Percentiles rank a stretch among this genome's conserved stretches.
Evolutionary conservation across 1,284 basidiomycete genomes (phyloP).

Genomic region (Stereum hirsutum): DNA sequence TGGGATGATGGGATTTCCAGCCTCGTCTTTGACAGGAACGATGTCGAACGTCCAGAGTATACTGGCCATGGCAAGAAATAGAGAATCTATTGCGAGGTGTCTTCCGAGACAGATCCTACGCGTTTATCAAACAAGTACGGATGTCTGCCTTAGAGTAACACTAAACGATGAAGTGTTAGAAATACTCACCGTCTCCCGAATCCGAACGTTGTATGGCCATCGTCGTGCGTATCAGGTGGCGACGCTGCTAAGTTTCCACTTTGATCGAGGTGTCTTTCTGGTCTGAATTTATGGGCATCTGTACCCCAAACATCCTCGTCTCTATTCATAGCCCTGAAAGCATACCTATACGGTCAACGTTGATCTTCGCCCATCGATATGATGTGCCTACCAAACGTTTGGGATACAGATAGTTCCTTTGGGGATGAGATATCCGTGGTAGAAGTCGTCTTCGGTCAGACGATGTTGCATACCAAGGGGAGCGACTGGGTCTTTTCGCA

Average conservation of each 20-base stretch:
- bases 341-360: too few relatives aligned
- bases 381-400: too few relatives aligned
- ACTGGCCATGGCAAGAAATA: constrained; percentile 9
- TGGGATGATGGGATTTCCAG: constrained; percentile 5
- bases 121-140: not conserved
- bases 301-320: constrained; percentile 8
- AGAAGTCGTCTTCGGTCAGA: constrained; percentile 13
- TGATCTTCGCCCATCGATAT: too few relatives aligned
- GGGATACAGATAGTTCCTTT: constrained; percentile 13
- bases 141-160: not conserved
- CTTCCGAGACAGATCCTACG: constrained; percentile 7
- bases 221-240: constrained; percentile 9
- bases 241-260: constrained; percentile 1
- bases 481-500: constrained; percentile 11
- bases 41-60: constrained; percentile 8
- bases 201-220: constrained; percentile 9
- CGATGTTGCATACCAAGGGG: constrained; percentile 11
- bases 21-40: constrained; percentile 4
- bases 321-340: constrained; percentile 7
- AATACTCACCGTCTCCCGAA: constrained; percentile 1
- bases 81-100: constrained; percentile 8
- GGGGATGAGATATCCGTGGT: constrained; percentile 17
- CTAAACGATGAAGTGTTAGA: not conserved
- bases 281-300: constrained; percentile 7
- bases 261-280: constrained; percentile 5